Conservation (phyloP, 495 filamentous ascomycete species). For the Tuber calosporum region DNA sequence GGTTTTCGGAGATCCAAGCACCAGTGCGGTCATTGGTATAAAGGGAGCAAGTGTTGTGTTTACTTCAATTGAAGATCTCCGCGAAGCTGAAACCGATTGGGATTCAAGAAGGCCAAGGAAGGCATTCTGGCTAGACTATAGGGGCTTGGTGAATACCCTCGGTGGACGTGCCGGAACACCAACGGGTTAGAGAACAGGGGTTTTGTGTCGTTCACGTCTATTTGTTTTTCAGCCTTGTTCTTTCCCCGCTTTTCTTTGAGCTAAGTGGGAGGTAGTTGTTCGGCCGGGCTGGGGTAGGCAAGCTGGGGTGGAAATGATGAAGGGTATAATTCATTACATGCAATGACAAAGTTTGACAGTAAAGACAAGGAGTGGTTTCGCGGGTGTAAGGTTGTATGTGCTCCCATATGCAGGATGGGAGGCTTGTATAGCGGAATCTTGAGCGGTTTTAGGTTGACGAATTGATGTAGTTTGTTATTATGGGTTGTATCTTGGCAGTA, state of each 20-base stretch:
- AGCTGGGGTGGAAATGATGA: not conserved
- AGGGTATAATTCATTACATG: not conserved
- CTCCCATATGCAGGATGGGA: not conserved
- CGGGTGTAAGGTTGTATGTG: not conserved
- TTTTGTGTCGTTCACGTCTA: not conserved
- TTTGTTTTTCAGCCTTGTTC: not conserved
- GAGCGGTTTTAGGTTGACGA: not conserved
- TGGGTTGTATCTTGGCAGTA: not conserved
- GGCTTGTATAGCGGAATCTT: not conserved
- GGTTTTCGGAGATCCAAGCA: conserved; percentile 48
- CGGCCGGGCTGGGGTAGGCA: not conserved
- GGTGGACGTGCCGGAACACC: conserved; percentile 51
- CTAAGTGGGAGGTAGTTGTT: conserved; percentile 6
- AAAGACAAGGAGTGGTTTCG: not conserved
- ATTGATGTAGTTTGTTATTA: not conserved
- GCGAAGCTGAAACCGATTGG: conserved; percentile 89
- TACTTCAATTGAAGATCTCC: conserved; percentile 61
- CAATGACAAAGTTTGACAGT: not conserved
- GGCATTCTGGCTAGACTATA: conserved; percentile 78
- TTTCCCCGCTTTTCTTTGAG: conserved; percentile 8
- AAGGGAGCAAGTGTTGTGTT: conserved; percentile 84
- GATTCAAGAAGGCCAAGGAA: conserved; percentile 71
- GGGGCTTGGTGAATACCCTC: conserved; percentile 74
- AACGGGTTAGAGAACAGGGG: not conserved
- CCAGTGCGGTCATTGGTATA: conserved; percentile 79